Conservation (phyloP, 805 yeast genomes). For the Teunomyces tritomae region DNA sequence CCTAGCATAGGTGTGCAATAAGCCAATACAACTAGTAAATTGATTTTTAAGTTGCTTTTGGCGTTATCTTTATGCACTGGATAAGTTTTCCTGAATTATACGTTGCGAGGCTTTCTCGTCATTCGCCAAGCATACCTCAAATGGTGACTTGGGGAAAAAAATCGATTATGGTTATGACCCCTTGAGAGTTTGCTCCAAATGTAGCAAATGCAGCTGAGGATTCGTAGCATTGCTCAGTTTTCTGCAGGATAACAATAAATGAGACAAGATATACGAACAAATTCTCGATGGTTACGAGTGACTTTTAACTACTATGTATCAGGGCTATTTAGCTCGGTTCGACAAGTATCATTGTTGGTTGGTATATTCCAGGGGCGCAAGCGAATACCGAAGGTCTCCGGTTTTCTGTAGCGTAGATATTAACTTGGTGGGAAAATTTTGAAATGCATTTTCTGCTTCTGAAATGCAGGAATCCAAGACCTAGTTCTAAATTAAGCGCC, state of each 20-base stretch:
- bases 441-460: background rate
- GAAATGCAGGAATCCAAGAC: background rate
- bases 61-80: too few species aligned
- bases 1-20: background rate
- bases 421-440: too few species aligned
- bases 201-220: background rate
- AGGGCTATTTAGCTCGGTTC: background rate
- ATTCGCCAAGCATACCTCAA: background rate
- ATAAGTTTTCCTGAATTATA: background rate
- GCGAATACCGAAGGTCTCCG: too few species aligned
- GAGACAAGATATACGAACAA: background rate
- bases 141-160: background rate
- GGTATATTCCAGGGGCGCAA: background rate
- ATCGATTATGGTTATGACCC: background rate
- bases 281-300: background rate
- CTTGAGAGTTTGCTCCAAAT: background rate
- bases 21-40: background rate
- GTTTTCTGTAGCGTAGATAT: too few species aligned
- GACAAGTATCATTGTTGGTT: background rate
- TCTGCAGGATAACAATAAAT: background rate
- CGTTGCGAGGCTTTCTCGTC: background rate
- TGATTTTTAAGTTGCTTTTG: too few species aligned
- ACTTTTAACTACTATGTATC: background rate
- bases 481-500: background rate
- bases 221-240: background rate